These are phyloP conservation scores for Sporothrix brunneoviolacea DNA, from an alignment of 2,329 filamentous ascomycete genomes.

Conservation along the genomic window DNA sequence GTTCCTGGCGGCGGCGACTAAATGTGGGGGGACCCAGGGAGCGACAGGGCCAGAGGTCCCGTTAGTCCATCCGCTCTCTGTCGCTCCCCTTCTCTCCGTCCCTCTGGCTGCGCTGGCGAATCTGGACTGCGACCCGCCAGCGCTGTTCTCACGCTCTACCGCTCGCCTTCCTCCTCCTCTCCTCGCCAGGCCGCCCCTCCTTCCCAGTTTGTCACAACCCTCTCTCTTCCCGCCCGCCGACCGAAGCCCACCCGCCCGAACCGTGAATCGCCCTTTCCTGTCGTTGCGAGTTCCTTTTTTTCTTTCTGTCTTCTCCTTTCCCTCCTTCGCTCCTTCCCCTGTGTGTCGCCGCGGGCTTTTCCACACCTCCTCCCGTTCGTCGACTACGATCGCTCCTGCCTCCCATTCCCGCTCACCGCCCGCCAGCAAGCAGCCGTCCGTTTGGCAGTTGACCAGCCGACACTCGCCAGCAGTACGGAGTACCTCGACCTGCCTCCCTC, in stretches of 20 bases:
- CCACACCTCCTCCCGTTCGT: not conserved
- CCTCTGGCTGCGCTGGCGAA: too few relatives aligned
- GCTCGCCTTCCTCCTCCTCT: not conserved
- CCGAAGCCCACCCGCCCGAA: constrained; percentile 10
- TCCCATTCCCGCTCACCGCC: not conserved
- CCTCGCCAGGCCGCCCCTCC: constrained; percentile 10
- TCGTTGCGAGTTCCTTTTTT: not conserved
- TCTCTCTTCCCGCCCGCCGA: constrained; percentile 5
- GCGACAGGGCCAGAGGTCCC: too few relatives aligned
- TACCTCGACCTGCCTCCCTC: too few relatives aligned
- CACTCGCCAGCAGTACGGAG: too few relatives aligned
- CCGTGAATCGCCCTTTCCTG: constrained; percentile 7
- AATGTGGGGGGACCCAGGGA: not conserved
- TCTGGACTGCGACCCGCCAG: constrained; percentile 10
- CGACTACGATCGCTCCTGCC: not conserved
- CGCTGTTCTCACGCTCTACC: not conserved
- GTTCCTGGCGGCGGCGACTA: constrained; percentile 7
- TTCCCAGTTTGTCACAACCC: constrained; percentile 13
- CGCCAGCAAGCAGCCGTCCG: not conserved
- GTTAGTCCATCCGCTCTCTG: too few relatives aligned
- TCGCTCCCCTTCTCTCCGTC: not conserved
- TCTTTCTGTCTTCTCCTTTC: not conserved
- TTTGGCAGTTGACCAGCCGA: not conserved
- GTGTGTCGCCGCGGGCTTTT: not conserved
- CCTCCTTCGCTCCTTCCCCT: not conserved